Percentiles rank a stretch among this genome's conserved stretches.
Evolutionary conservation across 805 yeast species (phyloP).

Genomic region (Yarrowia divulgata): DNA sequence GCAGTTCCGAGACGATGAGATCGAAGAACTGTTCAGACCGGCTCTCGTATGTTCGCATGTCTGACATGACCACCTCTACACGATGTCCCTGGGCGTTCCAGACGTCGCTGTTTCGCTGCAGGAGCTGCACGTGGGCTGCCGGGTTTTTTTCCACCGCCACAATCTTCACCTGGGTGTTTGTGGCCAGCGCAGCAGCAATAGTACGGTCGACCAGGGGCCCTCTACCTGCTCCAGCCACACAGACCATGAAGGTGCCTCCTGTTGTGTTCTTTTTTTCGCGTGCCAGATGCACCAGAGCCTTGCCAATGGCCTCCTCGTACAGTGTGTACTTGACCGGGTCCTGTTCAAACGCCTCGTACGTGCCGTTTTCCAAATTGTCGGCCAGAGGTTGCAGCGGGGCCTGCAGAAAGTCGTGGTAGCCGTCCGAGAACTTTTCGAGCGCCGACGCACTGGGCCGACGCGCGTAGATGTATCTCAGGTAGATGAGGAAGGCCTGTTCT

Average conservation of each 20-base stretch:
- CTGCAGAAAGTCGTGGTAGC: slow-evolving; percentile 57
- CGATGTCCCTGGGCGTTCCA: slow-evolving; percentile 57
- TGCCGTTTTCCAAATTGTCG: slow-evolving; percentile 61
- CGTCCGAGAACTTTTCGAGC: slow-evolving; percentile 50
- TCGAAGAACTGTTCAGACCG: slow-evolving; percentile 53
- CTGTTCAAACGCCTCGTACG: slow-evolving; percentile 73
- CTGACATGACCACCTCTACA: slow-evolving; percentile 63
- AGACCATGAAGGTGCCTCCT: slow-evolving; percentile 47
- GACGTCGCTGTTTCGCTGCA: slow-evolving; percentile 56
- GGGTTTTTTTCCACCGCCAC: slow-evolving; percentile 77
- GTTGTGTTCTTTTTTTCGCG: background rate
- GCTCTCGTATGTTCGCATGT: slow-evolving; percentile 63
- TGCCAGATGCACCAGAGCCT: slow-evolving; percentile 5
- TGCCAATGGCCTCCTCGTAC: slow-evolving; percentile 73
- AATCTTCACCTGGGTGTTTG: slow-evolving; percentile 48
- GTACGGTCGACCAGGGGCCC: slow-evolving; percentile 77
- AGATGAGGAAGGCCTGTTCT: slow-evolving; percentile 43
- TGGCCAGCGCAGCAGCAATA: slow-evolving; percentile 53
- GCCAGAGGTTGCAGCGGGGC: slow-evolving; percentile 78
- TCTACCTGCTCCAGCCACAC: slow-evolving; percentile 86
- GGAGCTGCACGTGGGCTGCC: slow-evolving; percentile 61
- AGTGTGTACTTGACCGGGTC: slow-evolving; percentile 73
- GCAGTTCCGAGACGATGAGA: slow-evolving; percentile 76
- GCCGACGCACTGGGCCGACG: slow-evolving; percentile 46
- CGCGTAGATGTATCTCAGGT: slow-evolving; percentile 45